Percentiles rank a stretch among this genome's conserved stretches.
phyloP scores from a whole-genome alignment of 2,329 filamentous ascomycete genomes.

The Fusarium pininemorale region DNA sequence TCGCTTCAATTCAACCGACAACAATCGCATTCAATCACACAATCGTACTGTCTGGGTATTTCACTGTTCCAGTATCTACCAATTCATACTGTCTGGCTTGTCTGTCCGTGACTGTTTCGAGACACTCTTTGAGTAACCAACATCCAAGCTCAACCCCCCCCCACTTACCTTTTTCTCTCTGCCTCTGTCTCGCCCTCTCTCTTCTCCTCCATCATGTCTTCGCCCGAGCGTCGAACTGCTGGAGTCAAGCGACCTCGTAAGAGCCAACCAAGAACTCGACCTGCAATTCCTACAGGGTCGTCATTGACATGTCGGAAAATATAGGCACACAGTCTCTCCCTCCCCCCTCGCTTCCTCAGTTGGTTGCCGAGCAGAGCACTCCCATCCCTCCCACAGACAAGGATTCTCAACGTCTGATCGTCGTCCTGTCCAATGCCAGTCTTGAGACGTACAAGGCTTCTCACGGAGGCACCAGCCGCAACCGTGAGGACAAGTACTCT shows the following conservation, averaged over 20 bases:
- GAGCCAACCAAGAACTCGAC: constrained; percentile 19
- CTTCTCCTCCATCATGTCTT: constrained; percentile 47
- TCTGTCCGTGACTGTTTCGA: constrained; percentile 1
- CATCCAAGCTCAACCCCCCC: constrained; percentile 12
- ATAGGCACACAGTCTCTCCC: constrained; percentile 93
- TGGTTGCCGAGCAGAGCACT: constrained; percentile 91
- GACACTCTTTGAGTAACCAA: constrained; percentile 6
- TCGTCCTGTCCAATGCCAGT: constrained; percentile 95
- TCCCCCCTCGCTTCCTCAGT: constrained; percentile 86
- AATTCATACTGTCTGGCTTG: constrained; percentile 9
- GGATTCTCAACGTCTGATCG: constrained; percentile 89
- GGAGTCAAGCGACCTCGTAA: constrained; percentile 57
- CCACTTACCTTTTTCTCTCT: constrained; percentile 8
- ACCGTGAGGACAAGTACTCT: constrained; percentile 93
- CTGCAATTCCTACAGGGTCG: background rate
- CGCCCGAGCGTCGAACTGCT: constrained; percentile 51
- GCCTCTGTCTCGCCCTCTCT: background rate
- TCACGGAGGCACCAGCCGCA: constrained; percentile 72
- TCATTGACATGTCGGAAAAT: constrained; percentile 37
- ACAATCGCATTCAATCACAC: background rate
- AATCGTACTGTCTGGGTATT: background rate
- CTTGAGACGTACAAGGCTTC: constrained; percentile 97
- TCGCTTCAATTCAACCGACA: background rate
- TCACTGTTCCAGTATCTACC: background rate
- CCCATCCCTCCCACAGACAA: constrained; percentile 89